Conservation (phyloP, 352 stramenopile genomes). For the Phytopythium helicoides region DNA sequence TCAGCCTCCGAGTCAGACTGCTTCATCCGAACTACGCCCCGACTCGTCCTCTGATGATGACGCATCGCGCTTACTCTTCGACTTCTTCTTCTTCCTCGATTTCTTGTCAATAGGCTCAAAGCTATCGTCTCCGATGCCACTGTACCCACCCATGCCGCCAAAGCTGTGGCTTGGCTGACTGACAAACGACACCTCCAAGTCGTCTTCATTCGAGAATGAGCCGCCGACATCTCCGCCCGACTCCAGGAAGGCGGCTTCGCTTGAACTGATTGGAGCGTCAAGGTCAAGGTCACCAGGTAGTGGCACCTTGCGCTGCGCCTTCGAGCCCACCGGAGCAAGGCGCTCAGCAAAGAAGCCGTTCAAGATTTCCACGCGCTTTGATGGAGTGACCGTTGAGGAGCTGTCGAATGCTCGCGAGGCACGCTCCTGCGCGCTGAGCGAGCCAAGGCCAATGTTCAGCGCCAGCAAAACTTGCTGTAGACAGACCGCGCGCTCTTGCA, state of each 20-base stretch:
- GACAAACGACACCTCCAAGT: slow-evolving; percentile 81
- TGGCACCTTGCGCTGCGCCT: slow-evolving; percentile 92
- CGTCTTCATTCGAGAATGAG: slow-evolving; percentile 62
- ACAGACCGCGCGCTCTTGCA: slow-evolving; percentile 93
- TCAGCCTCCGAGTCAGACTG: slow-evolving; percentile 33
- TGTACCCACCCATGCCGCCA: slow-evolving; percentile 20
- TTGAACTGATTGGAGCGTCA: slow-evolving; percentile 49
- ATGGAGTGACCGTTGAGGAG: slow-evolving; percentile 37
- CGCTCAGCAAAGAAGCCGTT: slow-evolving; percentile 80
- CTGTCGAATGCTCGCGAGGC: slow-evolving; percentile 66
- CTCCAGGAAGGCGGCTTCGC: slow-evolving; percentile 69
- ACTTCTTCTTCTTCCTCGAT: slow-evolving; percentile 29
- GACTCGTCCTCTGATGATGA: slow-evolving; percentile 35
- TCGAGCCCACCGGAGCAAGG: slow-evolving; percentile 85
- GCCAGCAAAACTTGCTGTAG: slow-evolving; percentile 70
- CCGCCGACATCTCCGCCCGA: slow-evolving; percentile 62
- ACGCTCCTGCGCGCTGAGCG: slow-evolving; percentile 59
- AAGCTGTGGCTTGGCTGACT: slow-evolving; percentile 37
- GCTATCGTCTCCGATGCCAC: slow-evolving; percentile 24
- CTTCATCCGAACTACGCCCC: slow-evolving; percentile 21
- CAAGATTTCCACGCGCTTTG: slow-evolving; percentile 51
- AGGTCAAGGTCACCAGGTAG: slow-evolving; percentile 80
- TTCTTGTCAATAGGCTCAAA: slow-evolving; percentile 43
- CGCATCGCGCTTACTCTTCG: slow-evolving; percentile 2
- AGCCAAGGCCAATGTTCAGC: slow-evolving; percentile 54